Conservation (phyloP, 305 asterid species). For the Fraxinus ornus region DNA sequence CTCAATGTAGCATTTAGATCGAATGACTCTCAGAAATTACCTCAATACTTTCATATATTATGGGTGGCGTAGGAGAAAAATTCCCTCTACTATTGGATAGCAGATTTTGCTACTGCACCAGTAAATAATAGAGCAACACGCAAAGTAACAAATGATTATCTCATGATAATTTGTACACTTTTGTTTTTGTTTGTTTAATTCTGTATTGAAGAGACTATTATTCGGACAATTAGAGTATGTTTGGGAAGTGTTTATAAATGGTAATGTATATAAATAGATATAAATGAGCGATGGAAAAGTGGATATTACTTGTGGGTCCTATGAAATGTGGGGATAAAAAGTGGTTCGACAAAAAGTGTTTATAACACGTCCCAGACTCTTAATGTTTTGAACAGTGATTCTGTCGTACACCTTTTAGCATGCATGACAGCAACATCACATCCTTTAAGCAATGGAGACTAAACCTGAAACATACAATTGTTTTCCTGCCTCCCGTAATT, state of each 20-base stretch:
- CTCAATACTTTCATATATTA: background rate
- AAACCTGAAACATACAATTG: background rate
- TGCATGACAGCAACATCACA: background rate
- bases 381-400: background rate
- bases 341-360: background rate
- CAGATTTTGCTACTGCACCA: background rate
- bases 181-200: background rate
- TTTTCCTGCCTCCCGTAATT: background rate
- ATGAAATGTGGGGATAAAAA: background rate
- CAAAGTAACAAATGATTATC: background rate
- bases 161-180: background rate
- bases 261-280: background rate
- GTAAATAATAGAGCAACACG: background rate
- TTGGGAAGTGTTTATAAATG: background rate
- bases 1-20: background rate
- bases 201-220: background rate
- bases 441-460: background rate
- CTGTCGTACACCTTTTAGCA: background rate
- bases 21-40: background rate
- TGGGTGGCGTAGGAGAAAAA: background rate
- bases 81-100: background rate
- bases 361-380: background rate
- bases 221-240: background rate
- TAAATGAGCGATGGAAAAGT: background rate
- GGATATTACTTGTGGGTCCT: background rate